A percentile compares a stretch with the other conserved stretches of the same genome.
These are phyloP conservation scores for Biscogniauxia mediterranea DNA, from an alignment of 2,329 filamentous ascomycete genomes.

Conservation along the genomic window DNA sequence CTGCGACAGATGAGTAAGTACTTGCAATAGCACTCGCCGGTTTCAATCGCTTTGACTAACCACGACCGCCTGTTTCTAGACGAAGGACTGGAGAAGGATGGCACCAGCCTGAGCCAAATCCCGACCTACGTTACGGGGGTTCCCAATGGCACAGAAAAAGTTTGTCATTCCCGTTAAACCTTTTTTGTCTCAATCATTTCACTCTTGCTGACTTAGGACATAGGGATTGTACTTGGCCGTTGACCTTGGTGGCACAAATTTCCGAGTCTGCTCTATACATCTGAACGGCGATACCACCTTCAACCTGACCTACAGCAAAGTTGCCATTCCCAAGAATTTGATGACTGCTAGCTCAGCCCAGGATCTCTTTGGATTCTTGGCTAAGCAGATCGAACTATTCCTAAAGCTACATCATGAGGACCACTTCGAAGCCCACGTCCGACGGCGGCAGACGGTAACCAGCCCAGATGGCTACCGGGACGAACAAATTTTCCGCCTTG, in stretches of 20 bases:
- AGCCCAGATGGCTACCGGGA: constrained; percentile 60
- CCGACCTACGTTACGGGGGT: constrained; percentile 95
- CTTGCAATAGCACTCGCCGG: neutral
- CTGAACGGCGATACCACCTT: constrained; percentile 95
- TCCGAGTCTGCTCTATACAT: constrained; percentile 92
- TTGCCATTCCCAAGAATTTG: constrained; percentile 82
- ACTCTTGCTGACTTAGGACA: constrained; percentile 6
- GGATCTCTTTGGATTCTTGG: constrained; percentile 89
- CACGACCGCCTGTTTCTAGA: constrained; percentile 46
- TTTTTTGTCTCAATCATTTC: neutral
- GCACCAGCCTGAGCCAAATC: constrained; percentile 87
- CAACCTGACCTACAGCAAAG: constrained; percentile 88
- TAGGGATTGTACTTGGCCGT: constrained; percentile 94
- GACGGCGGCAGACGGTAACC: constrained; percentile 61
- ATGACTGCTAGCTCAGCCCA: constrained; percentile 86
- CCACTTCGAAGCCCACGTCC: constrained; percentile 71
- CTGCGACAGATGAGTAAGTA: constrained; percentile 74
- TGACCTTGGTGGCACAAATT: constrained; percentile 97
- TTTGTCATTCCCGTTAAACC: constrained; percentile 36
- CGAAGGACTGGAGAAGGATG: constrained; percentile 76
- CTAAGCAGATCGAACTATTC: constrained; percentile 88
- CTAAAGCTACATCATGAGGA: constrained; percentile 84
- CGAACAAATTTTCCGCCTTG: constrained; percentile 83
- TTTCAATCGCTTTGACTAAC: constrained; percentile 12
- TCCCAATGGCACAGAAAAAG: constrained; percentile 97